Evolutionary conservation across 1,139 yeast genomes (phyloP).

Genomic region (Debaryomyces singareniensis): DNA sequence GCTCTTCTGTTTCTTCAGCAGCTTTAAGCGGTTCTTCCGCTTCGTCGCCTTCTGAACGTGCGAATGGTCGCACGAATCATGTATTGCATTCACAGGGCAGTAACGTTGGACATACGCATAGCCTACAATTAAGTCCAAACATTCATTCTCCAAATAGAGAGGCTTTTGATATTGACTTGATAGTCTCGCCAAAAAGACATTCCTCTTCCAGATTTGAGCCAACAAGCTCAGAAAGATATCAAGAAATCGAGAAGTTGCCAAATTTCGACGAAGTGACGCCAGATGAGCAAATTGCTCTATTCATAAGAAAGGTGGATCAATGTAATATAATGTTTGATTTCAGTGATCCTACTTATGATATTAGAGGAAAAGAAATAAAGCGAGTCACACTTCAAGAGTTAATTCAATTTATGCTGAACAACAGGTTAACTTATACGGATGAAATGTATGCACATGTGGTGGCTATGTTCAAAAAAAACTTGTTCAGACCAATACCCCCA

Average conservation of each 20-base stretch:
- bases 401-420: conserved; percentile 77
- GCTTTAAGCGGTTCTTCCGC: conserved; percentile 19
- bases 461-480: conserved; percentile 79
- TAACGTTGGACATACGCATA: conserved; percentile 18
- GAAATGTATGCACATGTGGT: conserved; percentile 88
- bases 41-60: conserved; percentile 8
- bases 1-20: conserved; percentile 24
- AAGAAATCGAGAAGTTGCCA: conserved; percentile 76
- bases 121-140: conserved; percentile 31
- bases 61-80: conserved; percentile 3
- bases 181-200: conserved; percentile 79
- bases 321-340: conserved; percentile 94
- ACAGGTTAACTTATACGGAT: conserved; percentile 80
- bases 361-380: conserved; percentile 89
- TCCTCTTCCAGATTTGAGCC: conserved; percentile 91
- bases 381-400: conserved; percentile 81
- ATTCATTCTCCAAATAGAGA: conserved; percentile 41
- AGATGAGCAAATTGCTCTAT: conserved; percentile 75
- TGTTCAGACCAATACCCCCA: conserved; percentile 95
- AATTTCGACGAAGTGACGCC: conserved; percentile 86
- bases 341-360: conserved; percentile 85
- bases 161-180: conserved; percentile 39
- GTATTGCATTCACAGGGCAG: conserved; percentile 22
- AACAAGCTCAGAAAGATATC: conserved; percentile 52
- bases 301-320: conserved; percentile 85